Evolutionary conservation across 78 protist species (phyloP).

Genomic region (Mastigamoeba balamuthi): DNA sequence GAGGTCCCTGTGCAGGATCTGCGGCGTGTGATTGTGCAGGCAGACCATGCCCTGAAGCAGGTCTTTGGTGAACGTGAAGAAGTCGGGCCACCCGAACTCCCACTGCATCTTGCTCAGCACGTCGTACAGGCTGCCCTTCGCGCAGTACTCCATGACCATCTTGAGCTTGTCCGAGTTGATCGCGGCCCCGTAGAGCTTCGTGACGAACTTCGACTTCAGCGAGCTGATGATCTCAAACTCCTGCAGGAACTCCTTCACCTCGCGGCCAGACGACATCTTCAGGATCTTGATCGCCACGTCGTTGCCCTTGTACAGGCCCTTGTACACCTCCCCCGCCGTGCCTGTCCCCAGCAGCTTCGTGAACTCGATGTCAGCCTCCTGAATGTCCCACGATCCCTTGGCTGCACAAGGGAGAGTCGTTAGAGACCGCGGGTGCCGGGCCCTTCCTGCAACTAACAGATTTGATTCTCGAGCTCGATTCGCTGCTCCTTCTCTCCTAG

Average conservation of each 20-base stretch:
- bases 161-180: conserved; percentile 33
- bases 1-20: conserved; percentile 44
- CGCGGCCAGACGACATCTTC: conserved; percentile 14
- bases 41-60: conserved; percentile 25
- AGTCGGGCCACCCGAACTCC: conserved; percentile 40
- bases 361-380: conserved; percentile 25
- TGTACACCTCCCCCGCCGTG: conserved; percentile 37
- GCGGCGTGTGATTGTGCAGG: conserved; percentile 32
- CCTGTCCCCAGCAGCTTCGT: conserved; percentile 51
- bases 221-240: conserved; percentile 52
- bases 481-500: no score
- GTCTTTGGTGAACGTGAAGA: conserved; percentile 34
- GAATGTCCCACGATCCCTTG: conserved; percentile 38
- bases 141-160: conserved; percentile 51
- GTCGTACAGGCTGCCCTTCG: conserved; percentile 28
- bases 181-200: conserved; percentile 30
- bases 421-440: no score
- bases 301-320: conserved; percentile 34
- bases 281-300: conserved; percentile 51
- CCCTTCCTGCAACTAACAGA: no score
- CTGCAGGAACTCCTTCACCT: conserved; percentile 34
- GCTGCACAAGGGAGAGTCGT: no score
- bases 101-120: conserved; percentile 26
- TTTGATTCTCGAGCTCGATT: no score
- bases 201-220: conserved; percentile 10